Evolutionary conservation across 2,329 filamentous ascomycete species (phyloP).

Genomic region (Clonostachys rhizophaga): DNA sequence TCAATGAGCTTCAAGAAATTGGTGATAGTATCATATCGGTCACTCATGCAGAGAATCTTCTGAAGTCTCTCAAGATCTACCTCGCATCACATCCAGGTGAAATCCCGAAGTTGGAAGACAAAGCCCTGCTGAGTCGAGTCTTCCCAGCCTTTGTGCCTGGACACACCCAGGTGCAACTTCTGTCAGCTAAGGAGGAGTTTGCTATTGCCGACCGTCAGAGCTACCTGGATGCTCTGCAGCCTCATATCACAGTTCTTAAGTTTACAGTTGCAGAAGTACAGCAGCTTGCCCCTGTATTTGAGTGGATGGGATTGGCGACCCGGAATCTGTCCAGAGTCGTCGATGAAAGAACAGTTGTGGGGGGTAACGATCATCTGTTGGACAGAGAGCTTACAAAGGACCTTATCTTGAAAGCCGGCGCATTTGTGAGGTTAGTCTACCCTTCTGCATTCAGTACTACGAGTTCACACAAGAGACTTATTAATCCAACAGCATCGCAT

Average conservation of each 20-base stretch:
- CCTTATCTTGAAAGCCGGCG: conserved; percentile 4
- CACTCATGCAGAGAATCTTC: conserved; percentile 12
- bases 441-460: too few species aligned
- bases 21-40: not conserved
- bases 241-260: conserved; percentile 18
- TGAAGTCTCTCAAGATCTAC: conserved; percentile 17
- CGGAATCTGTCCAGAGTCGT: conserved; percentile 17
- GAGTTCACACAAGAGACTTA: too few species aligned
- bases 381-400: not conserved
- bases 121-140: not conserved
- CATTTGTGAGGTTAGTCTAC: too few species aligned
- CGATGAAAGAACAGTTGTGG: conserved; percentile 17
- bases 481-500: too few species aligned
- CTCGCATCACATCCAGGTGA: conserved; percentile 3
- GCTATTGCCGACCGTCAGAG: conserved; percentile 19
- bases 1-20: conserved; percentile 11
- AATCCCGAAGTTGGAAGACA: too few species aligned
- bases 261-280: conserved; percentile 18
- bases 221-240: conserved; percentile 10
- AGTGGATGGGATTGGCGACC: conserved; percentile 16
- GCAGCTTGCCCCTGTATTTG: conserved; percentile 14
- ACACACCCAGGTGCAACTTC: not conserved
- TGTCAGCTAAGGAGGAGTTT: conserved; percentile 8
- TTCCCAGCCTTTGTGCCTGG: not conserved
- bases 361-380: not conserved